Conservation (phyloP, 441 rosid genomes). For the Sinapis alba region DNA sequence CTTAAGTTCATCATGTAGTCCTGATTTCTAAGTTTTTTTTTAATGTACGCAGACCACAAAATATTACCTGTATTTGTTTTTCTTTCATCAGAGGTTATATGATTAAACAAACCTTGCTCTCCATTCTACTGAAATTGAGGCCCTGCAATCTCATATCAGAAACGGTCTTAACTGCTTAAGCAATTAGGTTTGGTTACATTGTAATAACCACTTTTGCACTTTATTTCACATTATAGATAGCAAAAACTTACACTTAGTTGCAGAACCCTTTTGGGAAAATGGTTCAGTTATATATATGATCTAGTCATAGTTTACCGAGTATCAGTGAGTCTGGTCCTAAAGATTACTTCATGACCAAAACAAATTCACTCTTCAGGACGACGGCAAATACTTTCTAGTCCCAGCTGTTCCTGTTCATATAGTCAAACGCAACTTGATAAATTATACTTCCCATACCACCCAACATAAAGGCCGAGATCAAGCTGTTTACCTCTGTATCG, state of each 20-base stretch:
- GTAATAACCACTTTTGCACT: neutral
- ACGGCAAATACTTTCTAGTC: constrained; percentile 33
- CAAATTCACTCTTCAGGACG: constrained; percentile 35
- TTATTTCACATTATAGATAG: neutral
- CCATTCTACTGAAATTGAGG: neutral
- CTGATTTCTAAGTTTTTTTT: neutral
- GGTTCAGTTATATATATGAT: neutral
- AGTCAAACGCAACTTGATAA: constrained; percentile 8
- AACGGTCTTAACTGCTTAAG: neutral
- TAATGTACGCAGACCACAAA: neutral
- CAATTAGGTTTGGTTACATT: constrained; percentile 15
- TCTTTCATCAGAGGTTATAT: neutral
- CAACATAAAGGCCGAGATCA: constrained; percentile 21
- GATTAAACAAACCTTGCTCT: neutral
- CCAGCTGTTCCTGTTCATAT: constrained; percentile 34
- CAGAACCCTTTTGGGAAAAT: neutral
- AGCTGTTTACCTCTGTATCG: constrained; percentile 49
- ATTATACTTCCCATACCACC: neutral
- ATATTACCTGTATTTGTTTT: neutral
- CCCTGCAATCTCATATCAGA: neutral
- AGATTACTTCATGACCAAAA: constrained; percentile 6
- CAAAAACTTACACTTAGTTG: constrained; percentile 5
- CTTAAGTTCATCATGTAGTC: neutral
- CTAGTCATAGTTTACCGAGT: neutral
- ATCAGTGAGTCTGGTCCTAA: neutral